Conservation (phyloP, 345 rosid species). For the Anastatica hierochuntica region DNA sequence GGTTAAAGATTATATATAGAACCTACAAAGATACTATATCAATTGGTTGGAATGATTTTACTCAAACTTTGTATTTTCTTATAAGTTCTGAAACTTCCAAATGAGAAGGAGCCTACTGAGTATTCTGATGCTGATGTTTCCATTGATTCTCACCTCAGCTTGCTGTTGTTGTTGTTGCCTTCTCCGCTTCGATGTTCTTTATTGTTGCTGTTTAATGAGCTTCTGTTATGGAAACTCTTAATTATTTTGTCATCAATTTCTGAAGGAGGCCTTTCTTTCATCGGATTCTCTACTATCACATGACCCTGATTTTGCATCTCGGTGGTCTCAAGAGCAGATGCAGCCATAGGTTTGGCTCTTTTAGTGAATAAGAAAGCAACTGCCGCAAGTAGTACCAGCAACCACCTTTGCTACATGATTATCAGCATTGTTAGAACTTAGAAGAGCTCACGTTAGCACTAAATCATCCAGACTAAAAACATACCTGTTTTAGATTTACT, state of each 20-base stretch:
- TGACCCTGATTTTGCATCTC: background rate
- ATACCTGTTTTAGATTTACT: constrained; percentile 74
- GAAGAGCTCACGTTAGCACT: too few species aligned
- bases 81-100: constrained; percentile 74
- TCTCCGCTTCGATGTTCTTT: constrained; percentile 26
- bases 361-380: too few species aligned
- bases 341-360: background rate
- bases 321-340: background rate
- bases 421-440: too few species aligned
- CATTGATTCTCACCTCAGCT: constrained; percentile 41
- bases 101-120: constrained; percentile 43
- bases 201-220: constrained; percentile 19
- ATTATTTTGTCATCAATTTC: constrained; percentile 32
- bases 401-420: too few species aligned
- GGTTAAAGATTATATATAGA: too few species aligned
- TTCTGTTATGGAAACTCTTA: constrained; percentile 39
- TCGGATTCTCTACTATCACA: background rate
- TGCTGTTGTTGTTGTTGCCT: constrained; percentile 17
- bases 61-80: constrained; percentile 55
- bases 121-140: constrained; percentile 66
- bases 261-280: constrained; percentile 23
- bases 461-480: too few species aligned
- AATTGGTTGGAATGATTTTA: too few species aligned
- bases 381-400: too few species aligned
- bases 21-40: too few species aligned